Base-by-base conservation (phyloP, 2,329 filamentous ascomycete genomes). In the Pseudocercospora pini-densiflorae region DNA sequence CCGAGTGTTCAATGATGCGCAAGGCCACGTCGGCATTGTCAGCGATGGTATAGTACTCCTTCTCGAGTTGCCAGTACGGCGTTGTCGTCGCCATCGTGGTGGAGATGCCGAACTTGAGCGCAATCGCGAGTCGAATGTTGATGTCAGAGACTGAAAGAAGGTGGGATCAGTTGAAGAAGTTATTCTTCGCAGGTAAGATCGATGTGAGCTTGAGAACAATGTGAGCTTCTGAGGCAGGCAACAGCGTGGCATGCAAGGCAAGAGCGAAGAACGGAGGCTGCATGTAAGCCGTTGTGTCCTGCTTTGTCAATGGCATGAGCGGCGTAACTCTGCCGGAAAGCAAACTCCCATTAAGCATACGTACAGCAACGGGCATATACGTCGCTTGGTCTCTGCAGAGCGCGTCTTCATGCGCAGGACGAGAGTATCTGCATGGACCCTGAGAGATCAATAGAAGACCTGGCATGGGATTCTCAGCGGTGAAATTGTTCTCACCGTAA, bases 51-150 rank as follows among this genome's bases (percentile, higher is more conserved):
- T 68, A 70, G 59, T 47, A 63, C 36, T 70, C 63, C 55, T 61
- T 65, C 49, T 70, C 66, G 36, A 68, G 66, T 62, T 70, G 65
- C 63, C 60, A 63, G 59, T 68, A 66, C 14, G 45, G 59, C 23
- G 59, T 61, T n/a, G 29, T 49, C 19, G 59, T 49, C 5, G 59
- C 59, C 59, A 61, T 61, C 27, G 36, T 8, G 23, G 8, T 23
- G 16, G 23, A 36, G n/a, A 3, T 24, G 29, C 1, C 33, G 14
- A 6, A 7, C 31, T 45, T n/a, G 59, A 14, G 59, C 43, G 23
- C 23, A 33, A 24, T 53, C 31, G 55, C 16, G 24, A 55, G 16
- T 24, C 8, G 23, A 10, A 31, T 55, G 27, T 55, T 21, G 24
- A 33, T n/a, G 49, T 62, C 43, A 23, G 24, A 14, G 60, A 5